Evolutionary conservation across 73 alveolate genomes (phyloP), one percentile per base, ranked within the genome.

Genomic region (Paramecium sonneborni): DNA sequence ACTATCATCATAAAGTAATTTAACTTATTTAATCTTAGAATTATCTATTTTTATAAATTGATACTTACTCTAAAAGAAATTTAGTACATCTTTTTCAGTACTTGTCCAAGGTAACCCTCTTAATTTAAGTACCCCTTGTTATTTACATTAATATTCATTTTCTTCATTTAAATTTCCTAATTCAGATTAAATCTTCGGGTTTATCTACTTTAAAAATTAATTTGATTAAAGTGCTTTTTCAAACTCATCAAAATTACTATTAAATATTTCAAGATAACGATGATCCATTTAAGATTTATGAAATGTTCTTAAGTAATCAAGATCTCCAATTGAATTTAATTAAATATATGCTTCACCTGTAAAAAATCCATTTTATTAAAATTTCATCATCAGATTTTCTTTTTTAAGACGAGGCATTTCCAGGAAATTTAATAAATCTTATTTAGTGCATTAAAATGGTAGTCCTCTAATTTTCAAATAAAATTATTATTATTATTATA

Each of bases 61-160:
- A 79, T 26, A 1, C 9, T 8, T 79, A 79, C 90, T 41, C 32
- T 46, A 11, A 21, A 79, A 79, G 55, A 79, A 79, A 39, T 6
- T 79, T 24, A 28, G 26, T 18, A 79, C 74, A 30, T 79, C 90
- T 24, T 38, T 20, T 44, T 46, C 74, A 21, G 28, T 24, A 43
- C 52, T 24, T 43, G 90, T 2, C 90, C 90, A 79, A 1, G 90
- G 90, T 6, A 79, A 24, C 9, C 90, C 90, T 79, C 90, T 79
- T 23, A 79, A 46, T 28, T 79, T 79, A 0, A 79, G 32, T 21
- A 79, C 55, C 41, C 76, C 90, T 79, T 20, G 5, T 52, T 52
- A 15, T 67, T 67, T 12, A 52, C 68, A 52, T 7, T 52, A 9
- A 52, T 52, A 52, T 21, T 52, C 68, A 52, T 52, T 52, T 52